Conservation (phyloP, 371 early-diverging fungal species). For the Mucor ambiguus region DNA sequence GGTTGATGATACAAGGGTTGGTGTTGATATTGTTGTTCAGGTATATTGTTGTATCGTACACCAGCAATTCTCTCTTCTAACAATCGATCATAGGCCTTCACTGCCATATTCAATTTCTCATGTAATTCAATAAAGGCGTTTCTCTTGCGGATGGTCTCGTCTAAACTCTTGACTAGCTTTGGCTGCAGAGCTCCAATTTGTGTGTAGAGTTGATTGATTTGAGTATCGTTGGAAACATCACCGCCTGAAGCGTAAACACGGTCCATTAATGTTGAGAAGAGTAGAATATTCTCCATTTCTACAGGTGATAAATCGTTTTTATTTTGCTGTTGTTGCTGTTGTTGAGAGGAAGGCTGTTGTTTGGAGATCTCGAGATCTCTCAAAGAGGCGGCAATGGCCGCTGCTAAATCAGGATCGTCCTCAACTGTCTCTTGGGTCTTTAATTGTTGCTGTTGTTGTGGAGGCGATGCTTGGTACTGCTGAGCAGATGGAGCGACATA, state of each 20-base stretch:
- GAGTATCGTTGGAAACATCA: constrained; percentile 65
- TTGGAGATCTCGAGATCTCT: constrained; percentile 54
- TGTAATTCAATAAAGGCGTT: constrained; percentile 65
- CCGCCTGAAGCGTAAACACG: constrained; percentile 59
- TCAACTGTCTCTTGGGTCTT: constrained; percentile 53
- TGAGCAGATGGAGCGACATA: constrained; percentile 32
- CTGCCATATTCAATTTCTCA: constrained; percentile 80
- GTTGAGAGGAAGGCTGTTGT: constrained; percentile 10
- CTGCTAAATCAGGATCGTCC: constrained; percentile 88
- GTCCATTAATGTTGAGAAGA: constrained; percentile 75
- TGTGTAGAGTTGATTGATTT: constrained; percentile 68
- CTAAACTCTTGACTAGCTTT: constrained; percentile 68
- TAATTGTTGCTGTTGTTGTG: constrained; percentile 10
- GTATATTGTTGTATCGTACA: constrained; percentile 13
- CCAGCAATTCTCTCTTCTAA: constrained; percentile 68
- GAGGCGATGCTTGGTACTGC: neutral
- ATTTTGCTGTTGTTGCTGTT: constrained; percentile 7
- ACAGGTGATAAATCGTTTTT: constrained; percentile 54
- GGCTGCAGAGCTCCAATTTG: constrained; percentile 75
- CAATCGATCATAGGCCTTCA: constrained; percentile 82
- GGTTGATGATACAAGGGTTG: constrained; percentile 15
- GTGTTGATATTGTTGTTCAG: constrained; percentile 20
- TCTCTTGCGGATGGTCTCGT: constrained; percentile 67
- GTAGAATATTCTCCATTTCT: constrained; percentile 75
- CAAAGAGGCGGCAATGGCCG: constrained; percentile 94